Base-by-base conservation (phyloP, 345 rosid genomes). In the Carallia brachiata region DNA sequence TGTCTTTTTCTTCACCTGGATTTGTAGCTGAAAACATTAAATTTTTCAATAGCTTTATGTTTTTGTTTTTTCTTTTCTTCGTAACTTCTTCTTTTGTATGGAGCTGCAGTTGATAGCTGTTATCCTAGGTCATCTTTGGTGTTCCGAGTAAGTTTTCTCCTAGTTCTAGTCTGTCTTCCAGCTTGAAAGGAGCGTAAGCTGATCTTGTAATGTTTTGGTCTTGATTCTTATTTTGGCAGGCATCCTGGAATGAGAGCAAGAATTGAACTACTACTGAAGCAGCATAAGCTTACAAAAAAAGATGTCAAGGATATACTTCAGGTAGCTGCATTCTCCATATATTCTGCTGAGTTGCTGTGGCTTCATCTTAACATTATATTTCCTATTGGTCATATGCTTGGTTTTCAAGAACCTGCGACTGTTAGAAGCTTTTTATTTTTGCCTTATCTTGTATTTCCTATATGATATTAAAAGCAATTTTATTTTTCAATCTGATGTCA, bases 91-190 rank as follows among this genome's bases (percentile, higher is more conserved):
- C n/a, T 60, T 47, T 62, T 72, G 18, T 68, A 4, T 76, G 36
- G 74, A 67, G 47, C 28, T 86, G 85, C 96, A 95, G 99, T 78
- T 92, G 78, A 75, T 92, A 73, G 89, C 93, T 39, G 85, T 95
- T 31, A 87, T 95, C 65, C 79, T 95, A 73, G 97, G 99, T 55
- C 93, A 95, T 77, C 84, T 95, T 58, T 95, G 97, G 97, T 95
- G 90, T 82, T 84, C 97, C 8, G 98, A 92, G 98, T 94, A 91
- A 88, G 97, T 78, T 65, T 27, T 66, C 61, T 4, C 28, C 31
- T 12, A 59, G 36, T 65, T 56, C 15, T 54, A 23, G 10, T 63
- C 19, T 69, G 19, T 4, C 63, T 30, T 36, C 3, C 44, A 27
- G 66, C 50, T 68, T 67, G 73, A n/a, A 23, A 65, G 47, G 18